Base-by-base conservation (phyloP, 73 alveolate species). In the Symbiodinium natans region DNA sequence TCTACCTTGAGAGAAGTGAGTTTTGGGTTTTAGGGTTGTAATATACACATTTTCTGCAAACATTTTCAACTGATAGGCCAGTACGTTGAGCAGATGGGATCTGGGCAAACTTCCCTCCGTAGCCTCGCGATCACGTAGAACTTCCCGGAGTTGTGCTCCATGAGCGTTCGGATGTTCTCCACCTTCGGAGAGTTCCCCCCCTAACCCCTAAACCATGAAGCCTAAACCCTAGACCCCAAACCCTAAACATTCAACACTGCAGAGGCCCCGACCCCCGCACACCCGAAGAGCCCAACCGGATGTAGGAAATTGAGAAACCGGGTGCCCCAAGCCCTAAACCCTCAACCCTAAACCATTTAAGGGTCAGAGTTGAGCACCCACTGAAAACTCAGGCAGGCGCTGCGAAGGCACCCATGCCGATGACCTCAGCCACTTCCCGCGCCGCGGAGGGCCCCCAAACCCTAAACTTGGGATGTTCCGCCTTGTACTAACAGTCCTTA, bases 71-170 rank as follows among this genome's bases (percentile, higher is more conserved):
- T n/a, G n/a, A n/a, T n/a, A n/a, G n/a, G n/a, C n/a, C n/a, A n/a
- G n/a, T n/a, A n/a, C n/a, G n/a, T n/a, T n/a, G n/a, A n/a, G n/a
- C n/a, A n/a, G n/a, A n/a, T n/a, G n/a, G n/a, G n/a, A n/a, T n/a
- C n/a, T n/a, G n/a, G n/a, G n/a, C n/a, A n/a, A n/a, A n/a, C n/a
- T n/a, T n/a, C n/a, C n/a, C n/a, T n/a, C n/a, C n/a, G n/a, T 11
- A 27, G 77, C 77, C 77, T 63, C 31, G 77, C 77, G 38, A 63
- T 63, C 31, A 63, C 77, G 77, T 63, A 63, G 77, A 63, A 63
- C 77, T 63, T 63, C 77, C 77, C 77, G 1, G 77, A 63, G 77
- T 63, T 63, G 77, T 63, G 77, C 13, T 63, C 77, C 77, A 63
- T 63, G 77, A 63, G 77, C 34, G 77, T 63, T 21, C 77, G 77